Percentiles rank a stretch among this genome's conserved stretches.
These are phyloP conservation scores for Alternaria ventricosa DNA, from an alignment of 2,329 filamentous ascomycete genomes.

Conservation along the genomic window DNA sequence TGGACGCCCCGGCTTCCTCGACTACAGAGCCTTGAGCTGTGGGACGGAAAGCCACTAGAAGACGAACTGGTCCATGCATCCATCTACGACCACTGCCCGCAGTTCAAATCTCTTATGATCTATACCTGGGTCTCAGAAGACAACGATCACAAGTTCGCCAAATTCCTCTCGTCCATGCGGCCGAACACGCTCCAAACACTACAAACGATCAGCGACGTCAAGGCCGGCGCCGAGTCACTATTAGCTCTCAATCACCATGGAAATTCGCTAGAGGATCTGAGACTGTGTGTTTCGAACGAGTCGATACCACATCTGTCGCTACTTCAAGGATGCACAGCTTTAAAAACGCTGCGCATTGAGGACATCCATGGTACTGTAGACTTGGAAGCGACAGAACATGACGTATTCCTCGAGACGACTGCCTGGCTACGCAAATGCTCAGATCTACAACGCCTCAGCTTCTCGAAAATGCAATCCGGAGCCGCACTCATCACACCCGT, in stretches of 20 bases:
- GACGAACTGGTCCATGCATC: constrained; percentile 60
- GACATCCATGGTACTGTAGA: constrained; percentile 54
- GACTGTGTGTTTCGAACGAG: constrained; percentile 58
- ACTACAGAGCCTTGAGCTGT: constrained; percentile 65
- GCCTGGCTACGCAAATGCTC: constrained; percentile 64
- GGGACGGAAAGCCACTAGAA: constrained; percentile 66
- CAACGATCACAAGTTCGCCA: constrained; percentile 64
- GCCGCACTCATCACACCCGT: constrained; percentile 61
- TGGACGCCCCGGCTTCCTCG: constrained; percentile 67
- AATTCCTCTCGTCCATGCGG: constrained; percentile 63
- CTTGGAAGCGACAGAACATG: constrained; percentile 60
- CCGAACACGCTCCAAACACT: constrained; percentile 66
- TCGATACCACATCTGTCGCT: constrained; percentile 58
- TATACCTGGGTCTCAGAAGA: constrained; percentile 58
- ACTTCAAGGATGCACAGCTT: constrained; percentile 56
- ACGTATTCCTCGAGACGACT: constrained; percentile 59
- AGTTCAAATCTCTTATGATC: constrained; percentile 67
- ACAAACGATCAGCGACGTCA: constrained; percentile 63
- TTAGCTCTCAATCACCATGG: constrained; percentile 60
- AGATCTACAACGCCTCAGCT: constrained; percentile 57
- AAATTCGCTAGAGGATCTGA: constrained; percentile 62
- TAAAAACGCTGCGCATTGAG: constrained; percentile 59
- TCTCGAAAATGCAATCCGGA: constrained; percentile 60
- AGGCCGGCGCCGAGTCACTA: constrained; percentile 63
- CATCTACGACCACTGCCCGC: constrained; percentile 65